Evolutionary conservation across 1,284 basidiomycete genomes (phyloP).

Genomic region (Ceratobasidium sp.): DNA sequence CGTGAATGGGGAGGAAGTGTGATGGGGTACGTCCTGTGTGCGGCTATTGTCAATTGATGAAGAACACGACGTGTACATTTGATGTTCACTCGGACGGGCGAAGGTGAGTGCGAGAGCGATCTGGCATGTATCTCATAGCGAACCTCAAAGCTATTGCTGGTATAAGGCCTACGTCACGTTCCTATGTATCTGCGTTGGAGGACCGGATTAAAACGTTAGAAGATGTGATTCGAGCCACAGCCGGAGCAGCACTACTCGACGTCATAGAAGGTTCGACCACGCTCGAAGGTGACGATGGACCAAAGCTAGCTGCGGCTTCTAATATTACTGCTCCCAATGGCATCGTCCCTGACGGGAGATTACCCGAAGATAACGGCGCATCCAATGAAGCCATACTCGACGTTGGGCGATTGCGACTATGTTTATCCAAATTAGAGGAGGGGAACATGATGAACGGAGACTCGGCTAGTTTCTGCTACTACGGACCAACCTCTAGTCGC

Average conservation of each 20-base stretch:
- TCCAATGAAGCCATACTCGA: conserved; percentile 32
- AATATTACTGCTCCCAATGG: not conserved
- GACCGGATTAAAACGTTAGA: conserved; percentile 31
- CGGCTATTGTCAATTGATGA: conserved; percentile 32
- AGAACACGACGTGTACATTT: conserved; percentile 23
- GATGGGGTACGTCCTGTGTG: conserved; percentile 29
- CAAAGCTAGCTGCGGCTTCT: not conserved
- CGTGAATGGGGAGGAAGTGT: conserved; percentile 5
- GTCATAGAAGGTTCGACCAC: not conserved
- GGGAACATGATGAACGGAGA: conserved; percentile 16
- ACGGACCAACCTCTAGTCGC: conserved; percentile 13
- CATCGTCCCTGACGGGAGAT: not conserved
- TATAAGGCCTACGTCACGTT: conserved; percentile 17
- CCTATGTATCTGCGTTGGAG: conserved; percentile 24
- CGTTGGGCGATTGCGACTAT: conserved; percentile 20
- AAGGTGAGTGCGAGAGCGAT: conserved; percentile 11
- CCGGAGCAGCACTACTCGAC: conserved; percentile 1
- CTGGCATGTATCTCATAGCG: too few species aligned
- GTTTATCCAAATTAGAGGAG: not conserved
- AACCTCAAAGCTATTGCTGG: not conserved
- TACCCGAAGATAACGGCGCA: conserved; percentile 38
- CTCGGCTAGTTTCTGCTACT: conserved; percentile 22
- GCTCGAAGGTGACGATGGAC: too few species aligned
- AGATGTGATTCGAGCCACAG: conserved; percentile 11
- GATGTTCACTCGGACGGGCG: conserved; percentile 37